Evolutionary conservation across 441 rosid genomes (phyloP), one percentile per base, ranked within the genome.

Genomic region (Populus hybrid): DNA sequence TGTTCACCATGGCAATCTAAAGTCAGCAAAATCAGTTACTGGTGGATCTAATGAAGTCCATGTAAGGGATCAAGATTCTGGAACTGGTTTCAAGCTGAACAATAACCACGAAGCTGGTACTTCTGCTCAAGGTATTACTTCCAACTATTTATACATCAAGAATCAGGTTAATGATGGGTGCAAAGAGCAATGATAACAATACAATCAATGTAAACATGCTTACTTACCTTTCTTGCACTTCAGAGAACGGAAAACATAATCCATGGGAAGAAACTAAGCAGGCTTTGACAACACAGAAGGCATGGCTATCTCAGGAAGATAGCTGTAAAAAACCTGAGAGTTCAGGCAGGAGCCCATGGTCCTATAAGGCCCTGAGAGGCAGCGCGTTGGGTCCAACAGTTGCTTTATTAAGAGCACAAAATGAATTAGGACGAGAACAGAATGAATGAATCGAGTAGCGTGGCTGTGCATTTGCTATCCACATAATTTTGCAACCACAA

Each of bases 331-430:
- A 59, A 67, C 73, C 86, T 69, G 89, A 82, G 81, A 84, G 83
- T 81, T 83, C 94, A 50, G 86, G 89, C 80, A 82, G 84, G 78
- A 85, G 84, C 24, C 74, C 91, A 7, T 86, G 93, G 94, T 87
- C 95, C 10, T 85, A 68, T 74, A 85, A 83, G 85, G 90, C 85
- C 35, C 63, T 79, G 78, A 88, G 97, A 80, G 83, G 97, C 73
- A 87, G 98, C 66, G 97, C 95, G 3, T 76, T 95, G 75, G 98
- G 97, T 79, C 98, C 97, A 20, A 90, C 92, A 5, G 80, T 94
- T 91, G 90, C 93, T n/a, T 79, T 88, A 72, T 84, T 95, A 77
- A 88, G 97, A 78, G 83, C 92, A 30, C 95, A 91, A 81, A 87
- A 91, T 67, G 89, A 76, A 73, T 76, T 89, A 11, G 86, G 78